phyloP scores from a whole-genome alignment of 176 grass and related monocot species.

The Juncus effusus region DNA sequence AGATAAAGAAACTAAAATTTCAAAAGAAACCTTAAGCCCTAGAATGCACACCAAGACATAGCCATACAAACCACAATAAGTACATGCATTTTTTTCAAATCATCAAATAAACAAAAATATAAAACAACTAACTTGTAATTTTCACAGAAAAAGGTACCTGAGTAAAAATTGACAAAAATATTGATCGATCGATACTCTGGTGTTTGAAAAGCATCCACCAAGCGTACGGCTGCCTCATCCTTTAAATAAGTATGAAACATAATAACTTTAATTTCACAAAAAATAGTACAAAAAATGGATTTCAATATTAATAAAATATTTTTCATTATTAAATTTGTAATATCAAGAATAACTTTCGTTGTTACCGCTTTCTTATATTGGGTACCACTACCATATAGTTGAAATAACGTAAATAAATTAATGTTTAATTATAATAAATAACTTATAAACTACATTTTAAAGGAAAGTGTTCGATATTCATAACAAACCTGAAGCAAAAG shows the following conservation, averaged over 20 bases:
- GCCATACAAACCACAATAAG: too few species aligned
- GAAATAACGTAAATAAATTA: too few species aligned
- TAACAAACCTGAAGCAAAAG: constrained; percentile 93
- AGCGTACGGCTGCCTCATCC: constrained; percentile 68
- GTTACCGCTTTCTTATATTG: too few species aligned
- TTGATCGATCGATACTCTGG: constrained; percentile 80
- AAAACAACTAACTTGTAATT: background rate
- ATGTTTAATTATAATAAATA: constrained; percentile 2
- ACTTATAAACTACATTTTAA: background rate
- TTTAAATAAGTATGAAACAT: constrained; percentile 33
- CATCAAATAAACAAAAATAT: background rate
- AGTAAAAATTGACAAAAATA: constrained; percentile 92
- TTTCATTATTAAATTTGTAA: too few species aligned
- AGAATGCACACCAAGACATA: too few species aligned
- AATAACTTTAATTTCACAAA: constrained; percentile 3
- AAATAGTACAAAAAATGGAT: background rate
- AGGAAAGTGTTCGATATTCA: constrained; percentile 10
- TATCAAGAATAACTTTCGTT: too few species aligned
- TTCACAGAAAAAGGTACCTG: constrained; percentile 38
- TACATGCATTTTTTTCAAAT: too few species aligned
- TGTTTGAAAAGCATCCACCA: constrained; percentile 67
- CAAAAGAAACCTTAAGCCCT: too few species aligned
- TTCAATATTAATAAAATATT: too few species aligned
- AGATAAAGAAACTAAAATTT: too few species aligned
- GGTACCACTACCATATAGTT: too few species aligned